Percentiles rank a stretch among this genome's conserved stretches.
Evolutionary conservation across 305 asterid genomes (phyloP).

Genomic region (Caryopteris hybrid): DNA sequence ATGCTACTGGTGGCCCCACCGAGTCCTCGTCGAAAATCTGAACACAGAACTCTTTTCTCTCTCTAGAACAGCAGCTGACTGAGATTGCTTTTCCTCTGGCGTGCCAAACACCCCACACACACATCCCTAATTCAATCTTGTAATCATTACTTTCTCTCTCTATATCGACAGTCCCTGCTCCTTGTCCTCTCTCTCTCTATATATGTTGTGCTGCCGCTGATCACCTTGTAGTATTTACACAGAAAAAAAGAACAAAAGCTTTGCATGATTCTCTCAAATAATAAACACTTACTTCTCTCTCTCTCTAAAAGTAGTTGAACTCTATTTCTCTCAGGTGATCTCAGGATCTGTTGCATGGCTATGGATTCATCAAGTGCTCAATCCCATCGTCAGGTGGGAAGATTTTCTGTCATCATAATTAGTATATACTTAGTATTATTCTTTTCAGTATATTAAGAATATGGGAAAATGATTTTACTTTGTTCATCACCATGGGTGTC

Average conservation of each 20-base stretch:
- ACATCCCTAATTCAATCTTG: slow-evolving; percentile 34
- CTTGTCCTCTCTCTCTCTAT: slow-evolving; percentile 5
- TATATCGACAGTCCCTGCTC: background rate
- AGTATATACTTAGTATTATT: too few species aligned
- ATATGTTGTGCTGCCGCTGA: slow-evolving; percentile 2
- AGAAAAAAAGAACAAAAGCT: too few species aligned
- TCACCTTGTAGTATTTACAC: slow-evolving; percentile 17
- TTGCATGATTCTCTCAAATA: slow-evolving; percentile 14
- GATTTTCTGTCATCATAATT: background rate
- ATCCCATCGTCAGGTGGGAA: slow-evolving; percentile 53
- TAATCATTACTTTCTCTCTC: slow-evolving; percentile 38
- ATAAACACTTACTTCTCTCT: too few species aligned
- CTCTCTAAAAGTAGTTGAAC: background rate
- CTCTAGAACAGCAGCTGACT: slow-evolving; percentile 2
- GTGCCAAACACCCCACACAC: slow-evolving; percentile 28
- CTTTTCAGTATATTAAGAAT: too few species aligned
- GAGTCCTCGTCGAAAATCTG: slow-evolving; percentile 1
- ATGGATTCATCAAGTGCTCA: slow-evolving; percentile 60
- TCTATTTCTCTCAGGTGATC: too few species aligned
- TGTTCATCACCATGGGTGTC: background rate
- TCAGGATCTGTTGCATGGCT: slow-evolving; percentile 24
- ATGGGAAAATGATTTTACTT: background rate
- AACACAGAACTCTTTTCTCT: background rate
- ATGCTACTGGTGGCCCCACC: slow-evolving; percentile 20
- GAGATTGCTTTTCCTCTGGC: slow-evolving; percentile 17